Evolutionary conservation across 1,284 basidiomycete species (phyloP).

Genomic region (Trichosporon inkin): DNA sequence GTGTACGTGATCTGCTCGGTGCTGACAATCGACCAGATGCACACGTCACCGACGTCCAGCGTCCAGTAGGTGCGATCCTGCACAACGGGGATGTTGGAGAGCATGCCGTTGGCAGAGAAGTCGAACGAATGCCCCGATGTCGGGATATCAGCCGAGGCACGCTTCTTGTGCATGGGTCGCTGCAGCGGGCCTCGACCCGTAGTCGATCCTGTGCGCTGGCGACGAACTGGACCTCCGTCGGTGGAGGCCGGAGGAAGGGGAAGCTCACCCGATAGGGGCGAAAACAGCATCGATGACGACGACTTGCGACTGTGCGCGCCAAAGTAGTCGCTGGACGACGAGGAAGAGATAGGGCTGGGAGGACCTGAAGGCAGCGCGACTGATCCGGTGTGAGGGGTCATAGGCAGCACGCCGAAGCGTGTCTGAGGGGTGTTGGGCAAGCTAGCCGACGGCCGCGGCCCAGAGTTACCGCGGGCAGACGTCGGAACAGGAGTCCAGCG

Average conservation of each 20-base stretch:
- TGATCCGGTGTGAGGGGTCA: conserved; percentile 45
- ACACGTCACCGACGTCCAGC: conserved; percentile 39
- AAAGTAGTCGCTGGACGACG: conserved; percentile 43
- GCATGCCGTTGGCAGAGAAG: conserved; percentile 20
- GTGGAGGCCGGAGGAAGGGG: conserved; percentile 30
- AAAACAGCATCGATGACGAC: conserved; percentile 38
- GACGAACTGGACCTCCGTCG: conserved; percentile 42
- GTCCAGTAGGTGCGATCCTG: conserved; percentile 34
- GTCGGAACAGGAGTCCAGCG: conserved; percentile 31
- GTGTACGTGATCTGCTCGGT: conserved; percentile 60
- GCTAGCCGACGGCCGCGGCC: conserved; percentile 26
- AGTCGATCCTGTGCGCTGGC: conserved; percentile 37
- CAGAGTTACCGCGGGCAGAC: conserved; percentile 11
- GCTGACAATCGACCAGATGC: conserved; percentile 48
- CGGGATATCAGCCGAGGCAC: conserved; percentile 30
- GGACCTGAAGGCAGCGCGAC: conserved; percentile 40
- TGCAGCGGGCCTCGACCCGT: conserved; percentile 30
- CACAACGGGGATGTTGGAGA: conserved; percentile 1
- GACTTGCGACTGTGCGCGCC: conserved; percentile 39
- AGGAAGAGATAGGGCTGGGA: conserved; percentile 36
- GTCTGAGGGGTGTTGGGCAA: conserved; percentile 41
- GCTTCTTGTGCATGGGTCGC: conserved; percentile 38
- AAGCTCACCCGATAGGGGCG: conserved; percentile 31
- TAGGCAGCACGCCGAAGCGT: conserved; percentile 42
- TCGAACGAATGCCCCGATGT: conserved; percentile 19